Conservation (phyloP, 2,329 filamentous ascomycete genomes). For the Orbilia brochopaga region DNA sequence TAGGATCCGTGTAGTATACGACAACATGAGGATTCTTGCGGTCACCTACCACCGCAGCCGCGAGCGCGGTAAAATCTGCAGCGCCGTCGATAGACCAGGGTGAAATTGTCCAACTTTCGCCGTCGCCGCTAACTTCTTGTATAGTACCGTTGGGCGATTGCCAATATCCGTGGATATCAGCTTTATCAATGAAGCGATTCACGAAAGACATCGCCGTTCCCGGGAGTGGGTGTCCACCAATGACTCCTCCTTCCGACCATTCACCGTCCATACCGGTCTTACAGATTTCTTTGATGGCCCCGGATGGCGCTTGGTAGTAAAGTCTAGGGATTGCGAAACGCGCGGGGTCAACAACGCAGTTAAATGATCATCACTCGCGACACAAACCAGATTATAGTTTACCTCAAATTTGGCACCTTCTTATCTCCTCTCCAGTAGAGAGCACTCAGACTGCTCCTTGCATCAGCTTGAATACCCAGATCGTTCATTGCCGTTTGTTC, state of each 20-base stretch:
- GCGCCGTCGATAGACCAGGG: not conserved
- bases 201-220: conserved; percentile 25
- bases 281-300: not conserved
- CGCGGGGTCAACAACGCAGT: not conserved
- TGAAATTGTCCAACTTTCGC: not conserved
- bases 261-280: not conserved
- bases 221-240: not conserved
- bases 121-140: not conserved
- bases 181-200: conserved; percentile 6
- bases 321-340: not conserved
- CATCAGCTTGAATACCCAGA: conserved; percentile 6
- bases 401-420: conserved; percentile 20
- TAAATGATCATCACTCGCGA: not conserved
- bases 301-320: conserved; percentile 18
- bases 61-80: not conserved
- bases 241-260: not conserved
- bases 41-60: not conserved
- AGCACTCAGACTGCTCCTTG: conserved; percentile 17
- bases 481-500: conserved; percentile 6
- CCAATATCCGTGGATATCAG: conserved; percentile 14
- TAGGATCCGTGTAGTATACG: not conserved
- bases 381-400: not conserved
- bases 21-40: not conserved
- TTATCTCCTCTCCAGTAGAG: conserved; percentile 14
- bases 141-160: conserved; percentile 6